These are phyloP conservation scores for Dactylella cylindrospora DNA, from an alignment of 2,329 filamentous ascomycete species.

Conservation along the genomic window DNA sequence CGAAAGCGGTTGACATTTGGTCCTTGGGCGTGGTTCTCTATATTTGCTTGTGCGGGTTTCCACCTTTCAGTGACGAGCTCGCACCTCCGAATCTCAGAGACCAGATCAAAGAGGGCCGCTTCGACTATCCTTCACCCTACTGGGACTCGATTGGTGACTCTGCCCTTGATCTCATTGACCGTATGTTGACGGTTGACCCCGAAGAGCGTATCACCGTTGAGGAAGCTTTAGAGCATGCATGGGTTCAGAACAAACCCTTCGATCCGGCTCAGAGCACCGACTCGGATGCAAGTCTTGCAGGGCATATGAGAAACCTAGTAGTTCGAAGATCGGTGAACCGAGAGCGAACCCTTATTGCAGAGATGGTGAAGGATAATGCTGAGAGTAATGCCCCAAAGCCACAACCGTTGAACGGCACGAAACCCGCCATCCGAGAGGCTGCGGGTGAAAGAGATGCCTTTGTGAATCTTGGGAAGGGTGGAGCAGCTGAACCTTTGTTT, in stretches of 20 bases:
- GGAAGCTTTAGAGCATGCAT: conserved; percentile 86
- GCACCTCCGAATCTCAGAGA: conserved; percentile 60
- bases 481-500: conserved; percentile 41
- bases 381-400: conserved; percentile 17
- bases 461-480: conserved; percentile 39
- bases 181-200: conserved; percentile 87
- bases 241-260: conserved; percentile 67
- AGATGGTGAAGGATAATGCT: conserved; percentile 40
- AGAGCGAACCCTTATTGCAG: conserved; percentile 74
- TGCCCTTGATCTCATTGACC: conserved; percentile 88
- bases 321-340: conserved; percentile 75
- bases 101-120: conserved; percentile 80
- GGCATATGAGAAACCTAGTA: conserved; percentile 78
- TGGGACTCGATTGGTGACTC: conserved; percentile 87
- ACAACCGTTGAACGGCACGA: conserved; percentile 37
- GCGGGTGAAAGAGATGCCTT: conserved; percentile 32
- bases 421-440: conserved; percentile 29
- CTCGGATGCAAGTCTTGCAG: conserved; percentile 67
- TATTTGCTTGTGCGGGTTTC: conserved; percentile 94
- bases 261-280: conserved; percentile 83
- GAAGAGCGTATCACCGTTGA: conserved; percentile 83
- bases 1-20: conserved; percentile 93
- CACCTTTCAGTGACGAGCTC: conserved; percentile 96
- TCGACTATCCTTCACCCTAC: conserved; percentile 94
- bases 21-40: conserved; percentile 96